Evolutionary conservation across 176 grass and related monocot species (phyloP).

Genomic region (Triticum aestivum): DNA sequence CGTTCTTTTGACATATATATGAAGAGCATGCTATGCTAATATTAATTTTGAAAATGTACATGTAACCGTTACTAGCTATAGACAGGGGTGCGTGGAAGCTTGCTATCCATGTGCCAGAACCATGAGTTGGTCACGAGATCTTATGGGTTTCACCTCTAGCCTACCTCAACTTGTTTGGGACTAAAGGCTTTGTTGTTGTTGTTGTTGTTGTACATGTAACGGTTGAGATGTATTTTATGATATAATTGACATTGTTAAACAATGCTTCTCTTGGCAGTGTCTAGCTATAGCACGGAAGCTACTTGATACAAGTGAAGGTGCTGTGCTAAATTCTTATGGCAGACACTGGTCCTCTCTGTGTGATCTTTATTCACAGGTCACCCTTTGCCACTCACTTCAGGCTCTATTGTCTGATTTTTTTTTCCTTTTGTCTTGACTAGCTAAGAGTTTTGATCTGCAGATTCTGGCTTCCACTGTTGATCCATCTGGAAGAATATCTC

Average conservation of each 20-base stretch:
- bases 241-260: constrained; percentile 18
- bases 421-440: constrained; percentile 21
- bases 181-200: no score
- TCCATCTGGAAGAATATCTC: constrained; percentile 74
- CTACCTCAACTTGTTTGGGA: no score
- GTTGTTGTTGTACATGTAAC: no score
- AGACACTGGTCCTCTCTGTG: constrained; percentile 59
- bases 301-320: constrained; percentile 56
- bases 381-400: constrained; percentile 15
- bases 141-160: no score
- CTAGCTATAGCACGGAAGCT: constrained; percentile 73
- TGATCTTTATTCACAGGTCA: constrained; percentile 88
- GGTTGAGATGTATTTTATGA: constrained; percentile 11
- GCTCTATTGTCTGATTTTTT: constrained; percentile 5
- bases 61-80: not conserved
- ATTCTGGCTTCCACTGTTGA: constrained; percentile 71
- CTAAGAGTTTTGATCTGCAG: constrained; percentile 41
- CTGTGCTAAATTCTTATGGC: constrained; percentile 52
- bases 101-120: no score
- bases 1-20: constrained; percentile 17
- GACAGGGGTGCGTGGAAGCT: no score
- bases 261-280: constrained; percentile 52
- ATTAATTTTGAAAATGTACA: constrained; percentile 7
- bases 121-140: no score
- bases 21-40: not conserved